Evolutionary conservation across 495 filamentous ascomycete genomes (phyloP).

Genomic region (Penicillium argentinense): DNA sequence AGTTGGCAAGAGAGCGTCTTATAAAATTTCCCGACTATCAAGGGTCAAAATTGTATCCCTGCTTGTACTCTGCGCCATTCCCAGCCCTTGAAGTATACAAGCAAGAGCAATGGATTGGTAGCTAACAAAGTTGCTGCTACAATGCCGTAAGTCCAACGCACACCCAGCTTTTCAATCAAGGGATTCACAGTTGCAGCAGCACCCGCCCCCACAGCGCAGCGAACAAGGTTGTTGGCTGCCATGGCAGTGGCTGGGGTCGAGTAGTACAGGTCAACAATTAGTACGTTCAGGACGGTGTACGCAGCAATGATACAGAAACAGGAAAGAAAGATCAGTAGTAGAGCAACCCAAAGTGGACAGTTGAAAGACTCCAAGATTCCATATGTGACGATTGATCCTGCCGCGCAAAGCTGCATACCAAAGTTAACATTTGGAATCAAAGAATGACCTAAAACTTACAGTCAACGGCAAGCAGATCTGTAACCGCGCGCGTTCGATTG

Average conservation of each 20-base stretch:
- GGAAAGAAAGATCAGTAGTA: slow-evolving; percentile 54
- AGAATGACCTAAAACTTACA: slow-evolving; percentile 13
- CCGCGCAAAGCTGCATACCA: slow-evolving; percentile 15
- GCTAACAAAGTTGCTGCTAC: slow-evolving; percentile 16
- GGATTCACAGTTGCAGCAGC: slow-evolving; percentile 58
- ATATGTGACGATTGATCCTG: slow-evolving; percentile 16
- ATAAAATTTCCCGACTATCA: too few species aligned
- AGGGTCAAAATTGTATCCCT: background rate
- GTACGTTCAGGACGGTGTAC: slow-evolving; percentile 43
- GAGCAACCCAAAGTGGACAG: slow-evolving; percentile 45
- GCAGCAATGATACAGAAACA: slow-evolving; percentile 53
- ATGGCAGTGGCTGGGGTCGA: slow-evolving; percentile 59
- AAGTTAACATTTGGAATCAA: too few species aligned
- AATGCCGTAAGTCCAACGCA: slow-evolving; percentile 16
- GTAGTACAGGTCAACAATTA: slow-evolving; percentile 63
- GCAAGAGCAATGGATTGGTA: slow-evolving; percentile 12
- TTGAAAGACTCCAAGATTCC: slow-evolving; percentile 8
- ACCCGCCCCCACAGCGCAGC: slow-evolving; percentile 65
- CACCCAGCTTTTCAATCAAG: slow-evolving; percentile 43
- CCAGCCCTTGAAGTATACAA: slow-evolving; percentile 21
- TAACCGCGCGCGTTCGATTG: slow-evolving; percentile 45
- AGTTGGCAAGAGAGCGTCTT: too few species aligned
- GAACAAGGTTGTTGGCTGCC: slow-evolving; percentile 68
- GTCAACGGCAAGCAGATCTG: slow-evolving; percentile 39
- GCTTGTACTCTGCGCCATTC: slow-evolving; percentile 2